phyloP scores from a whole-genome alignment of 768 basidiomycete genomes.

The Leccinum variicolor region DNA sequence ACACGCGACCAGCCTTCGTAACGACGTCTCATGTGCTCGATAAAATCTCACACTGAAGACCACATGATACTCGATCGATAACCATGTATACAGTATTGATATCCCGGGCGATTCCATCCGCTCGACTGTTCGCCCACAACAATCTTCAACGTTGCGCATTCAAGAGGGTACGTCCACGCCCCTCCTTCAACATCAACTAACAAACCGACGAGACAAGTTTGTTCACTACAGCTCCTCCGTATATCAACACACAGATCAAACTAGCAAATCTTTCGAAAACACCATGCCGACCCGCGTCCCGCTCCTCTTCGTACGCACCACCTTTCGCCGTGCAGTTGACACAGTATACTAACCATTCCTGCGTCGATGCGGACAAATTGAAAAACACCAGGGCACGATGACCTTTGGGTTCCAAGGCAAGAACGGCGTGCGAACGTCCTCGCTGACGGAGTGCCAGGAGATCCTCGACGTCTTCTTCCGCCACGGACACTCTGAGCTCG shows the following conservation, averaged over 20 bases:
- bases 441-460: constrained; percentile 37
- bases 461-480: constrained; percentile 44
- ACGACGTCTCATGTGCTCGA: not conserved
- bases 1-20: not conserved
- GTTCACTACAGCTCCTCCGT: not conserved
- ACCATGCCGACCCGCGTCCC: constrained; percentile 28
- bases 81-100: not conserved
- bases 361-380: not conserved
- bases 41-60: not conserved
- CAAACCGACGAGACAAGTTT: not conserved
- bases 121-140: not conserved
- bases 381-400: constrained; percentile 39
- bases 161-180: not conserved
- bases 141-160: not conserved
- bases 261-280: not conserved
- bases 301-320: constrained; percentile 23
- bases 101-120: not conserved
- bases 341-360: not conserved
- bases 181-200: not conserved
- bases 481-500: constrained; percentile 44
- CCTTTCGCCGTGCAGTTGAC: not conserved
- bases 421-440: constrained; percentile 38
- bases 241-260: not conserved
- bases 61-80: not conserved
- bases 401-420: constrained; percentile 42